Base-by-base conservation (phyloP, 1,284 basidiomycete genomes). In the Apiotrichum mycotoxinovorans region DNA sequence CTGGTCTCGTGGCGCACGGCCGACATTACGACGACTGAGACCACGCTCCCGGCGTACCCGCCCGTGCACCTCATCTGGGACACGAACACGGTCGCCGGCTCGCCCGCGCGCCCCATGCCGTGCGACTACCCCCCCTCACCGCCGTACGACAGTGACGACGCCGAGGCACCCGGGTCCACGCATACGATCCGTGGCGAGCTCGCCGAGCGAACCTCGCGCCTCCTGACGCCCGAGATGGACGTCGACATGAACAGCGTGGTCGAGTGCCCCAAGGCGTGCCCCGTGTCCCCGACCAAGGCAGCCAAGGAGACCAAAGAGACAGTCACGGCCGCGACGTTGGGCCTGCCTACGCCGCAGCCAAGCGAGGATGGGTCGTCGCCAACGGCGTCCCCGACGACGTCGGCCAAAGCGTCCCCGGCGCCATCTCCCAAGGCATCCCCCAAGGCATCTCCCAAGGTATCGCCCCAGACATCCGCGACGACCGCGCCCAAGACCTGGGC, bases 51-150 rank as follows among this genome's bases (percentile, higher is more conserved):
- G 30, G n/a, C 12, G 30, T 30, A 30, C 30, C 30, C 30, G 30
- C 30, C 30, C 7, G 7, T 30, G 30, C 30, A 30, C 30, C 30
- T 30, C 7, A 5, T 30, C 30, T 30, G 30, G 30, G 30, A 14
- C 44, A n/a, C 8, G 20, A 25, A 26, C 17, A 25, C 26, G 26
- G 3, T 14, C 1, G 26, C 7, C 11, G 15, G 17, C 27, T 45
- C 44, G n/a, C 40, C 40, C 5, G 40, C 14, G 3, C 40, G 40
- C 20, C 40, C 26, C n/a, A 51, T 51, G 49, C 49, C 49, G 23
- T 51, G 38, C 38, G 37, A 38, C 4, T 51, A 51, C 18, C 49
- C 49, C 11, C 49, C 49, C 2, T 49, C 47, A 4, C 47, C 47
- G 10, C 47, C 47, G 11, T 49, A 49, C 35, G 47, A 49, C 34